Evolutionary conservation across 2,329 filamentous ascomycete genomes (phyloP).

Genomic region (Raffaelea deltoideospora): DNA sequence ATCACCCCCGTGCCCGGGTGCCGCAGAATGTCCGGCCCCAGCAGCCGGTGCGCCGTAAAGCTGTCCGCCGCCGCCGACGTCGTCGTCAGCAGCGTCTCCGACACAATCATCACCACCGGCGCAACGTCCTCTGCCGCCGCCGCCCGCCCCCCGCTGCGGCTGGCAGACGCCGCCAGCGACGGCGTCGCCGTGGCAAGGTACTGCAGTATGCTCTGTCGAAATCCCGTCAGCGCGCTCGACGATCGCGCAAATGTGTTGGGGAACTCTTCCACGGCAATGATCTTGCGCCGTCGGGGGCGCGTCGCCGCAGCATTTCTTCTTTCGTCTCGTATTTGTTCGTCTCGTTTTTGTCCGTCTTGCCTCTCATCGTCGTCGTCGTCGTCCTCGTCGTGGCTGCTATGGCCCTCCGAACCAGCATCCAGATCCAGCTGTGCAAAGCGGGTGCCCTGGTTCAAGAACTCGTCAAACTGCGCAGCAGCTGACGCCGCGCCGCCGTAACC

Average conservation of each 20-base stretch:
- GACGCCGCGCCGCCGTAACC: slow-evolving; percentile 59
- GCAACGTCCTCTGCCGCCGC: slow-evolving; percentile 30
- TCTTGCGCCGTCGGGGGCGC: slow-evolving; percentile 18
- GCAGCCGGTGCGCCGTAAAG: slow-evolving; percentile 78
- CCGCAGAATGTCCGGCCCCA: slow-evolving; percentile 72
- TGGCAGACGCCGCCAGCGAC: slow-evolving; percentile 31
- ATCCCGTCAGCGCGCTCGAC: slow-evolving; percentile 49
- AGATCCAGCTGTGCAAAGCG: slow-evolving; percentile 47
- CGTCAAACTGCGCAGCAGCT: slow-evolving; percentile 69
- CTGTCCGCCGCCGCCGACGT: slow-evolving; percentile 76
- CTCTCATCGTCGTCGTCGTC: slow-evolving; percentile 11
- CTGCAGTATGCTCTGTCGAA: slow-evolving; percentile 59
- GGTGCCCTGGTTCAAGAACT: slow-evolving; percentile 72
- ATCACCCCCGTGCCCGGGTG: slow-evolving; percentile 68
- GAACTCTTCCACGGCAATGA: slow-evolving; percentile 71
- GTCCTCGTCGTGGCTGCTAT: slow-evolving; percentile 12
- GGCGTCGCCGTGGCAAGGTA: slow-evolving; percentile 57
- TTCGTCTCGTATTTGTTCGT: not conserved
- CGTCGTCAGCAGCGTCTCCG: slow-evolving; percentile 76
- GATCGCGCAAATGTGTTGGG: slow-evolving; percentile 58
- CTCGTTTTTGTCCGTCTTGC: not conserved
- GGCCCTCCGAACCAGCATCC: too few relatives aligned
- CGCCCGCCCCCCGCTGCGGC: too few relatives aligned
- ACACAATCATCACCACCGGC: slow-evolving; percentile 79
- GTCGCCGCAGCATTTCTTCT: not conserved